phyloP scores from a whole-genome alignment of 108 stramenopile species.

The Parmales sp. region DNA sequence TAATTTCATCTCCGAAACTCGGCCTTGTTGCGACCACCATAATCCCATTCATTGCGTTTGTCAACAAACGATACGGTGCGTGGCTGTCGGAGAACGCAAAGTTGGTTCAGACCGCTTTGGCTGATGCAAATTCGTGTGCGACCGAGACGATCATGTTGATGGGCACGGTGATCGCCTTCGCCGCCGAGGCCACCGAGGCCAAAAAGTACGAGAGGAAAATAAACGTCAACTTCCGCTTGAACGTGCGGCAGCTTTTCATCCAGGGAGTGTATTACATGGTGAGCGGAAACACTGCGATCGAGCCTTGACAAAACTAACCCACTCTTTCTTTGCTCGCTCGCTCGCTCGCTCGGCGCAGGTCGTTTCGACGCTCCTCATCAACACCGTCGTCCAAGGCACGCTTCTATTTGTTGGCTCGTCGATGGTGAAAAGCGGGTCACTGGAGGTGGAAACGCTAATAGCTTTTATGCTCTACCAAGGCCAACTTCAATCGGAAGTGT shows the following conservation, averaged over 20 bases:
- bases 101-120: constrained; percentile 67
- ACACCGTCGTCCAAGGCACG: constrained; percentile 69
- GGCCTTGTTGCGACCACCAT: constrained; percentile 61
- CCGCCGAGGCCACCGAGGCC: constrained; percentile 52
- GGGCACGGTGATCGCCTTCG: constrained; percentile 74
- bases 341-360: no score
- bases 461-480: constrained; percentile 94
- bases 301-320: no score
- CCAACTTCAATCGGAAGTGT: constrained; percentile 67
- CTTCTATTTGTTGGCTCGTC: constrained; percentile 55
- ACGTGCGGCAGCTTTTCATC: constrained; percentile 59
- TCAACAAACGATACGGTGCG: constrained; percentile 72
- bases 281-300: no score
- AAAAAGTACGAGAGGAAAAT: constrained; percentile 57
- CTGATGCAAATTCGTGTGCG: constrained; percentile 64
- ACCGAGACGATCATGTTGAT: constrained; percentile 68
- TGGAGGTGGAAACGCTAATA: constrained; percentile 65
- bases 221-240: constrained; percentile 60
- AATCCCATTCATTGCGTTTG: constrained; percentile 61
- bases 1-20: constrained; percentile 54
- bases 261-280: constrained; percentile 81
- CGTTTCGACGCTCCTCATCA: constrained; percentile 73
- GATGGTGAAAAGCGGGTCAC: constrained; percentile 42
- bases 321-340: no score
- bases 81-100: constrained; percentile 63